phyloP scores from a whole-genome alignment of 192 early-diverging fungal species.

The Backusella morwellensis region DNA sequence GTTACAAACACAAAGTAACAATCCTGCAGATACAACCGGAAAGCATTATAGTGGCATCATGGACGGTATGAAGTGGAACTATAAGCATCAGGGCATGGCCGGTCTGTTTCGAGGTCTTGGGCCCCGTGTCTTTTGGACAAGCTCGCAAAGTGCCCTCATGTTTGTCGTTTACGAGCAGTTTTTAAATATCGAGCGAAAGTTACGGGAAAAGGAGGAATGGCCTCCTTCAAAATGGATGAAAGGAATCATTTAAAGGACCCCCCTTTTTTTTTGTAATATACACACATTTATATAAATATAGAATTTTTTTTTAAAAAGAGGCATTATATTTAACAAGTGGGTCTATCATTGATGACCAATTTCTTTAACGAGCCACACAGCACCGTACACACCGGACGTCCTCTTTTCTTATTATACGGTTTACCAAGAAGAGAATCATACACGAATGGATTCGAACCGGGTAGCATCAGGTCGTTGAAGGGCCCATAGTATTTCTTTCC shows the following conservation, averaged over 20 bases:
- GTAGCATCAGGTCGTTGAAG: no score
- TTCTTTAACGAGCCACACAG: no score
- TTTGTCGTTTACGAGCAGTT: constrained; percentile 71
- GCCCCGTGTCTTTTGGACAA: constrained; percentile 72
- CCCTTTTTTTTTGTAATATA: not conserved
- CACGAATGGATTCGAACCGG: no score
- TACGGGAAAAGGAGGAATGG: constrained; percentile 28
- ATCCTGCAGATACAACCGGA: not conserved
- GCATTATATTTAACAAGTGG: no score
- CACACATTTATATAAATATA: not conserved
- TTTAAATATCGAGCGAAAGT: constrained; percentile 39
- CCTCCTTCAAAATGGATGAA: constrained; percentile 18
- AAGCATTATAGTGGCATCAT: constrained; percentile 55
- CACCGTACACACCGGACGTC: no score
- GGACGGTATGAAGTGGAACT: constrained; percentile 56
- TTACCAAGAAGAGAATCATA: no score
- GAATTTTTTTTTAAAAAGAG: not conserved
- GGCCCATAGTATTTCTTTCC: no score
- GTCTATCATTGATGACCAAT: no score
- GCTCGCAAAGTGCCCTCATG: constrained; percentile 64
- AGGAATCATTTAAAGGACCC: not conserved
- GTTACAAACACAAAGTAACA: constrained; percentile 46
- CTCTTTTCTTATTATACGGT: no score
- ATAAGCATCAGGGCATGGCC: constrained; percentile 48
- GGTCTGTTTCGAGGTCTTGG: constrained; percentile 76